Conservation (phyloP, 768 basidiomycete species). For the Mycena leptocephala region DNA sequence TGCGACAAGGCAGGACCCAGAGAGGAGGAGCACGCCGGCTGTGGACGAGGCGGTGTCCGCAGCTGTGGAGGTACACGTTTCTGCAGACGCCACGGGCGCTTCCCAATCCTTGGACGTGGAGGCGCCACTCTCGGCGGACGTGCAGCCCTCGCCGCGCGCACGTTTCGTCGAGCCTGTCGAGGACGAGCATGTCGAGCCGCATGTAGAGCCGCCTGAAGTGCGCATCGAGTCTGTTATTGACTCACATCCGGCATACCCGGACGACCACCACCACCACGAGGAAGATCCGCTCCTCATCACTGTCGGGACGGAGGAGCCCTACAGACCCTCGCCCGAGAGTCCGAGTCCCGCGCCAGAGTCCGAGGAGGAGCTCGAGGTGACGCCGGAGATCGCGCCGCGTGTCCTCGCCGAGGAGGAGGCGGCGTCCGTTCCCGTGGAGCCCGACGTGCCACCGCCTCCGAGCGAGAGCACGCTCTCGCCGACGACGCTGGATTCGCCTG, state of each 20-base stretch:
- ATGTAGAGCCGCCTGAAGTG: not conserved
- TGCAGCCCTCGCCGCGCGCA: not conserved
- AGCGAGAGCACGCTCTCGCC: not conserved
- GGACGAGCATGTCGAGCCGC: not conserved
- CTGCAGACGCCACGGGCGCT: not conserved
- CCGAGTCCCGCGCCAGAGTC: conserved; percentile 26
- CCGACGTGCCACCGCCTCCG: not conserved
- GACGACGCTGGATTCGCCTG: not conserved
- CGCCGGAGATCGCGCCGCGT: not conserved
- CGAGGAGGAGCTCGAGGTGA: conserved; percentile 1
- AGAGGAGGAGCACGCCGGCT: not conserved
- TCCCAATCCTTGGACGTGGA: no score
- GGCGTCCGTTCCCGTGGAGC: not conserved
- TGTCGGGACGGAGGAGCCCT: conserved; percentile 20
- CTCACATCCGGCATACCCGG: not conserved
- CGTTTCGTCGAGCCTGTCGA: conserved; percentile 3
- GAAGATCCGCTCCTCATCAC: not conserved
- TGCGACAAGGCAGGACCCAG: not conserved
- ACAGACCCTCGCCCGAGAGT: conserved; percentile 27
- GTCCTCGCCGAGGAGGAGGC: not conserved
- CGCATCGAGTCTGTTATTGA: not conserved
- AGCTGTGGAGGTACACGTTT: not conserved
- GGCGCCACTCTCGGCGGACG: not conserved
- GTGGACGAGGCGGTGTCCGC: not conserved
- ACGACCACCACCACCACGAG: not conserved